Base-by-base conservation (phyloP, 208 protist species). In the Herpetomonas samuelpessoai region DNA sequence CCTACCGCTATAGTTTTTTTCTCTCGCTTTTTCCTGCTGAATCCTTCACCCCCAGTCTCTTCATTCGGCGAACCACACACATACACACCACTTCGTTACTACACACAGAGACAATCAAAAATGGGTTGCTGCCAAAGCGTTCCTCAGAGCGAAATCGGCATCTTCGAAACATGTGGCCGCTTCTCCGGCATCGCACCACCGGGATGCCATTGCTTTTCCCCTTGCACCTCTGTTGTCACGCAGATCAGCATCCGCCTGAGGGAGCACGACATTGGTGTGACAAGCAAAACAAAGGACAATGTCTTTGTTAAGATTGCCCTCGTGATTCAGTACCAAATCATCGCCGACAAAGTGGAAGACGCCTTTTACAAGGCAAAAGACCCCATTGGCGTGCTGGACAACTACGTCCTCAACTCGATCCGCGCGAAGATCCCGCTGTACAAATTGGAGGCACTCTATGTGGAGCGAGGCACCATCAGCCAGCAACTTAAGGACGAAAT, bases 201-300 rank as follows among this genome's bases (percentile, higher is more conserved):
- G 0, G 88, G 88, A 30, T 78, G 71, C 19, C 61, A 84, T 25
- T 92, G 78, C 65, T 16, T 91, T n/a, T 45, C 73, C 12, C 81
- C 76, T 45, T 77, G 80, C 47, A 68, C 68, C 6, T 21, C 6
- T 9, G 38, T 73, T n/a, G 82, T 76, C 16, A 25, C 4, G 1
- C 38, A 22, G 18, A 29, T 93, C 35, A 73, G 83, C 0, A 24
- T 90, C 16, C 72, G 81, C 38, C 69, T 89, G 41, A 52, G 61
- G 26, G 76, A 89, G 62, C 52, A 76, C 46, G 28, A 68, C 4
- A 44, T 79, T 31, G 62, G 29, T 1, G 41, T 89, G 9, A 57
- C 86, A 25, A 88, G 83, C 12, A 94, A 94, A 53, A 92, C 84
- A n/a, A 91, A 91, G 52, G 88, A 92, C 72, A 94, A 92, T 64